Percentiles rank a stretch among this genome's conserved stretches.
phyloP scores from a whole-genome alignment of 192 early-diverging fungal species.

The Coemansia sp. region DNA sequence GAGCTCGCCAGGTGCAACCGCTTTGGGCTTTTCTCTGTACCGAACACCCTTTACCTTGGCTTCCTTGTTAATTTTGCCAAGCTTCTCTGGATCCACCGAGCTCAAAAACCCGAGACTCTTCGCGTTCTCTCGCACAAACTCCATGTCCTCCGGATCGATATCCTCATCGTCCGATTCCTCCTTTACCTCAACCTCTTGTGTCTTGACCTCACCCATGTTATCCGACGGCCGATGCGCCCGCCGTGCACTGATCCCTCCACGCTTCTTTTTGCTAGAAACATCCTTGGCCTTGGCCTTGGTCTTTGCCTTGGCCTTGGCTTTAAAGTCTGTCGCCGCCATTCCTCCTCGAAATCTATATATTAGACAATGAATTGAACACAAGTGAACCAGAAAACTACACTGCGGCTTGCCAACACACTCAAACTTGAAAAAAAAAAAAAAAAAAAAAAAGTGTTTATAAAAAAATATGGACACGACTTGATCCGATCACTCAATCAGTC shows the following conservation, averaged over 20 bases:
- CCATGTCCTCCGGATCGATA: conserved; percentile 39
- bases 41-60: conserved; percentile 15
- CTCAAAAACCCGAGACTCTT: conserved; percentile 33
- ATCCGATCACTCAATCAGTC: neutral
- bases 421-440: conserved; percentile 1
- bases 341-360: conserved; percentile 2
- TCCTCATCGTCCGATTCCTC: conserved; percentile 24
- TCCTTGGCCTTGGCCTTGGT: conserved; percentile 6
- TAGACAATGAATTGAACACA: neutral
- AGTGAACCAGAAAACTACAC: neutral
- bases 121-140: conserved; percentile 38
- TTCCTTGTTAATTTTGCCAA: conserved; percentile 28
- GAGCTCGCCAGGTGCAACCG: conserved; percentile 3
- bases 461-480: neutral
- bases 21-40: conserved; percentile 3
- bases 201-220: no score
- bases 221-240: neutral
- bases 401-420: no score
- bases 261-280: neutral
- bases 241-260: neutral
- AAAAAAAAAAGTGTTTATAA: neutral
- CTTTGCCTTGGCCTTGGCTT: conserved; percentile 9
- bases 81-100: conserved; percentile 25
- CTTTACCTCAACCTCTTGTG: conserved; percentile 3
- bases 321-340: conserved; percentile 5